These are phyloP conservation scores for Plantago elongata DNA, from an alignment of 257 asterid species.

Conservation along the genomic window DNA sequence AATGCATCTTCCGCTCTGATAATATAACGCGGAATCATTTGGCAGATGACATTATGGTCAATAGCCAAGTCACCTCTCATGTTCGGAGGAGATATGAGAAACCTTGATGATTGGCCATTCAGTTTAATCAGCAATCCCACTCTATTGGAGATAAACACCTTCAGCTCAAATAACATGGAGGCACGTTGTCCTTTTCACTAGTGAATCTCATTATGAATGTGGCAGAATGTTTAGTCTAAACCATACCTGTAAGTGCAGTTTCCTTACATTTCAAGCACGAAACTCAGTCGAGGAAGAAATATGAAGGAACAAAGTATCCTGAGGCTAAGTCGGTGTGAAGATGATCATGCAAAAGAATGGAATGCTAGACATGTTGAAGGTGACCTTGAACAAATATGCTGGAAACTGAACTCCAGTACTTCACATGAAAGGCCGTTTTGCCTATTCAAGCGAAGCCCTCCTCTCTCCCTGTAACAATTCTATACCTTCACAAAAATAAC, in stretches of 20 bases:
- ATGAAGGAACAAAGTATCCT: constrained; percentile 15
- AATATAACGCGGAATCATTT: constrained; percentile 7
- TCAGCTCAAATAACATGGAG: constrained; percentile 81
- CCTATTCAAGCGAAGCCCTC: constrained; percentile 51
- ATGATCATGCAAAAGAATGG: constrained; percentile 59
- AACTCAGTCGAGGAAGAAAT: constrained; percentile 11
- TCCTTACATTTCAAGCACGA: constrained; percentile 40
- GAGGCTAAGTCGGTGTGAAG: constrained; percentile 64
- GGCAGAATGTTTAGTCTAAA: constrained; percentile 5
- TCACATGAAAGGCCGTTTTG: constrained; percentile 45
- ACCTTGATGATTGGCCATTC: constrained; percentile 47
- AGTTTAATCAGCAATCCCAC: constrained; percentile 73
- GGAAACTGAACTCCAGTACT: constrained; percentile 43
- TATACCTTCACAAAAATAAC: constrained; percentile 8
- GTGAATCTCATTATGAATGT: constrained; percentile 1
- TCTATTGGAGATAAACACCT: constrained; percentile 70
- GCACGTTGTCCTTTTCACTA: constrained; percentile 40
- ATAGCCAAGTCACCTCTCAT: constrained; percentile 89
- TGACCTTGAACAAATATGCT: constrained; percentile 68
- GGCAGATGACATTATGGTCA: constrained; percentile 93
- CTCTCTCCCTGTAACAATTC: constrained; percentile 39
- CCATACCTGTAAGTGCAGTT: constrained; percentile 45
- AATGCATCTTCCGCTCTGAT: no score
- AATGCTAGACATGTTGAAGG: constrained; percentile 36
- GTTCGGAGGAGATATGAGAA: constrained; percentile 96